These are phyloP conservation scores for Metarhizium humberi DNA, from an alignment of 2,329 filamentous ascomycete species.

Conservation along the genomic window DNA sequence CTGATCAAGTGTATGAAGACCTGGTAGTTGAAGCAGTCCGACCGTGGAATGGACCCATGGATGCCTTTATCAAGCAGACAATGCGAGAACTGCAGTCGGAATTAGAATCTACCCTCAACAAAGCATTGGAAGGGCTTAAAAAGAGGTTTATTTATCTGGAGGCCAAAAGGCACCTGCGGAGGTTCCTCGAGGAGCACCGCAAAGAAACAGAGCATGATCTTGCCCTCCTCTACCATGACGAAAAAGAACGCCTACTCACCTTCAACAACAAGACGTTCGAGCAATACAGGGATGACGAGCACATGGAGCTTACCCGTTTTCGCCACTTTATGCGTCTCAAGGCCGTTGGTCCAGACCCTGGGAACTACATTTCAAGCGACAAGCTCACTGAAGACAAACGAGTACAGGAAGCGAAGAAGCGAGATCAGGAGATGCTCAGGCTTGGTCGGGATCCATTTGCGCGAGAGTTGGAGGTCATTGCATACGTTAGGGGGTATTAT, in stretches of 20 bases:
- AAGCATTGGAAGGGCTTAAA: conserved; percentile 36
- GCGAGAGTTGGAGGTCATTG: conserved; percentile 51
- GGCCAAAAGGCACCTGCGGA: conserved; percentile 30
- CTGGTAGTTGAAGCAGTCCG: conserved; percentile 47
- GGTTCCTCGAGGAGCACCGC: conserved; percentile 33
- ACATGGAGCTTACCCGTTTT: conserved; percentile 33
- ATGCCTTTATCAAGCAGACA: conserved; percentile 36
- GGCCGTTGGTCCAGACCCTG: conserved; percentile 21
- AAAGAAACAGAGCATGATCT: conserved; percentile 28
- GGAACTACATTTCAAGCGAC: conserved; percentile 5
- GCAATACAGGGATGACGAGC: conserved; percentile 36
- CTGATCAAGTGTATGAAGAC: conserved; percentile 49
- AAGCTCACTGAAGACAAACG: conserved; percentile 38
- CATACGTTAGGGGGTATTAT: conserved; percentile 61
- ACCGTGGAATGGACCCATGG: conserved; percentile 47
- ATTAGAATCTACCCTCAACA: conserved; percentile 36
- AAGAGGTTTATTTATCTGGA: conserved; percentile 41
- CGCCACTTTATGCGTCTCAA: conserved; percentile 41
- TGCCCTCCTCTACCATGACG: conserved; percentile 38
- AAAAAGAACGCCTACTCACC: conserved; percentile 47
- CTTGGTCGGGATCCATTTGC: conserved; percentile 50
- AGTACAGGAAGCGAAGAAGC: conserved; percentile 30
- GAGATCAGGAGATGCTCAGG: conserved; percentile 32
- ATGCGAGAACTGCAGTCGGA: conserved; percentile 37
- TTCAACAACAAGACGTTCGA: conserved; percentile 41